Base-by-base conservation (phyloP, 352 stramenopile species). In the Pythium periplocum region DNA sequence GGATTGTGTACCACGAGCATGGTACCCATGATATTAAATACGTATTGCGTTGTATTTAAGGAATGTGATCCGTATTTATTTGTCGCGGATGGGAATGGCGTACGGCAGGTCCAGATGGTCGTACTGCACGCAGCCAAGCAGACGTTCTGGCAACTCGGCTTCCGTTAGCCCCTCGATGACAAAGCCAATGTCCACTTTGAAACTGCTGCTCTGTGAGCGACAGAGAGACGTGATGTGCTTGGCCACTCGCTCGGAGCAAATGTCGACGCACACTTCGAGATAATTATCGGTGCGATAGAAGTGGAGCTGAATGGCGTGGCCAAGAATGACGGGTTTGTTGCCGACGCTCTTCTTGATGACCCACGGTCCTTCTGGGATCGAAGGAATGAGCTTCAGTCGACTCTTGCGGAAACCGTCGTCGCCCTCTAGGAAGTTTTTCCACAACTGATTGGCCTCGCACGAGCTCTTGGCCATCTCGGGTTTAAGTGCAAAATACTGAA, bases 271-370 rank as follows among this genome's bases (percentile, higher is more conserved):
- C 11, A 71, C 81, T 59, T 95, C 84, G 35, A 93, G 64, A 56
- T 93, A 95, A 30, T 63, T 65, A 7, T 64, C 47, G 0, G 67
- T 78, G 51, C 84, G 69, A 56, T 64, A 93, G 55, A 81, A 95
- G 3, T 59, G 62, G 37, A 87, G 73, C 48, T 84, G 61, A 6
- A 95, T 54, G 1, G 66, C 73, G 49, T 89, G 78, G 6, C 73
- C 69, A 32, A 95, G 65, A 47, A 92, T 92, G 30, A 89, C 74
- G 4, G 84, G 82, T 59, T 92, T 92, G 58, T 59, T 63, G 30
- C 82, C 80, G 1, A 93, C 80, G 39, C 80, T 89, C 51, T 91
- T 90, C 56, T 85, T 78, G 34, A 95, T 71, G 35, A 95, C 57
- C 82, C 82, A 95, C 32, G 81, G 82, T 0, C 84, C 84, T 30